Evolutionary conservation across 225 moss, liverwort and hornwort genomes (phyloP), one percentile per base, ranked within the genome.

Genomic region (Marchantia polymorpha): DNA sequence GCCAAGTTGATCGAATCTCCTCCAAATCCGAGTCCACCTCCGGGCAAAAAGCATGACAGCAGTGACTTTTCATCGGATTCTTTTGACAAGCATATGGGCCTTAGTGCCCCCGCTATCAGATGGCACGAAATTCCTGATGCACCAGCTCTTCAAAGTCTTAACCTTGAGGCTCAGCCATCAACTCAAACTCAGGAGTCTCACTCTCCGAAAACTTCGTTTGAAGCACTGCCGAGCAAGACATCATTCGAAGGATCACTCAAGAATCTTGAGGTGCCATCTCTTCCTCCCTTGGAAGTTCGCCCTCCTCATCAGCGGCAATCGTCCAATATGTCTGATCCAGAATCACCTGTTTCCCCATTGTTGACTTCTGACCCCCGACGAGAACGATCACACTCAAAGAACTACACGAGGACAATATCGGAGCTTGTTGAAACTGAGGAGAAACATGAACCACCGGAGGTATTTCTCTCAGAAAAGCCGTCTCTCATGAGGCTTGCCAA

Each of bases 341-440:
- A 94, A 83, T 94, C 93, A 9, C 93, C 93, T n/a, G 88, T 90
- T 13, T 94, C 92, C 53, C 93, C 93, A 27, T 83, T 94, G 58
- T 58, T 94, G 82, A 89, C 87, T 15, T 87, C 90, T 48, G 90
- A 90, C 49, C 90, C 90, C 0, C 83, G 84, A 63, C 84, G 88
- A 39, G 93, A 94, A 69, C 88, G 93, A 55, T 94, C 93, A 2
- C 93, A 94, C 58, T 94, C 93, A 16, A 94, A 92, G 82, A 88
- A 90, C 53, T 94, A 92, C 78, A 87, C 89, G 58, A 87, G 90
- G 77, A 90, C 93, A 12, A 80, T 89, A 60, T 90, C 93, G 7
- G 88, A 88, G 64, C 86, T 83, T 14, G 84, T 83, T 70, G 88
- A 88, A 80, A 79, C 52, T 61, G 86, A 89, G 75, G 86, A 86